Conservation (phyloP, 805 yeast genomes). For the Kazachstania taianensis region DNA sequence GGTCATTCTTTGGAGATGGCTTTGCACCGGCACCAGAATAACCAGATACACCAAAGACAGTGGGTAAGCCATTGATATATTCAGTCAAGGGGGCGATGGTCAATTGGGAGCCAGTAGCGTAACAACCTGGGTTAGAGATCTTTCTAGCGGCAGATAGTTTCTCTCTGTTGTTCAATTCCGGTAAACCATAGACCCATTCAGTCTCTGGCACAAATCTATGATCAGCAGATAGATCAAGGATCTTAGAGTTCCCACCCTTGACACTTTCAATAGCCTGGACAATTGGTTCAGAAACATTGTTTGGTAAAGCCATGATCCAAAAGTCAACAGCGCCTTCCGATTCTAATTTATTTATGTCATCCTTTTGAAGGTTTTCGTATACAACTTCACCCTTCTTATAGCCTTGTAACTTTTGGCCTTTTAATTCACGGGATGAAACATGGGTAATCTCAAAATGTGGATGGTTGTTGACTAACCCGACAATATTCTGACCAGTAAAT, state of each 20-base stretch:
- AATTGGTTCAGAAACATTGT: constrained; percentile 88
- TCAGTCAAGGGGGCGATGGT: constrained; percentile 81
- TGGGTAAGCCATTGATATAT: constrained; percentile 60
- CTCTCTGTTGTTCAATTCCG: constrained; percentile 71
- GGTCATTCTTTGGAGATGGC: constrained; percentile 92
- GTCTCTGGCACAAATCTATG: constrained; percentile 84
- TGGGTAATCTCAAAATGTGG: constrained; percentile 81
- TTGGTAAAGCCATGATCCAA: constrained; percentile 99
- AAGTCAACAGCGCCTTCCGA: constrained; percentile 71
- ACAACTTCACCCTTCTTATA: constrained; percentile 72
- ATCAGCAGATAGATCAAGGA: constrained; percentile 90
- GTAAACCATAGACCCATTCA: constrained; percentile 91
- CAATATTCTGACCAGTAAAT: constrained; percentile 88
- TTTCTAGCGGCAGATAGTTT: constrained; percentile 61
- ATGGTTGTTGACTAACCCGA: constrained; percentile 76
- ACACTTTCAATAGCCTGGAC: constrained; percentile 71
- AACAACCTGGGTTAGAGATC: constrained; percentile 96
- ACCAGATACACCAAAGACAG: constrained; percentile 92
- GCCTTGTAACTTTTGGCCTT: constrained; percentile 78
- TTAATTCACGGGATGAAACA: constrained; percentile 91
- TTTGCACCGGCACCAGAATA: constrained; percentile 99
- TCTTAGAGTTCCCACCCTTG: constrained; percentile 57
- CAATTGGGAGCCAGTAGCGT: constrained; percentile 96
- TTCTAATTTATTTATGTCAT: constrained; percentile 75
- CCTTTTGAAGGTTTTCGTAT: constrained; percentile 79